Evolutionary conservation across 1,284 basidiomycete genomes (phyloP), one percentile per base, ranked within the genome.

Genomic region (Hypsizygus ulmarius): DNA sequence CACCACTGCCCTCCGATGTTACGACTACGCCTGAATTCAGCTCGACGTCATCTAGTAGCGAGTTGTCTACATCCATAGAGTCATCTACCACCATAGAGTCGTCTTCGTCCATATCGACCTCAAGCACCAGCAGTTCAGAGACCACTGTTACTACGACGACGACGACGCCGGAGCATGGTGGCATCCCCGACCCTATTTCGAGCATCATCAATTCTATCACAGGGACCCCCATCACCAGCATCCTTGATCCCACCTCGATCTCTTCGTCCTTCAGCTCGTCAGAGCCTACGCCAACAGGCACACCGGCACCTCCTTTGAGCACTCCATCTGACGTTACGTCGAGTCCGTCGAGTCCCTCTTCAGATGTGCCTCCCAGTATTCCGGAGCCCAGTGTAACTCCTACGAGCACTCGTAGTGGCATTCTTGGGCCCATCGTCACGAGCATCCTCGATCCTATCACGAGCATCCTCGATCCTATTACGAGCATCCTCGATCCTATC

Each of bases 11-110:
- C 39, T 35, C 43, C 37, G 16, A 33, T 29, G 41, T 46, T 34
- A 50, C 49, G 44, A 41, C 43, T 47, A 33, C 44, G 38, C 42
- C 38, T 25, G 36, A 19, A 29, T 36, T 54, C 27, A 14, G 47
- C 30, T 43, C 52, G 18, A 41, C 51, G 14, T 49, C 59, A n/a
- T 35, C 52, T 7, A 50, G 55, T 9, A 44, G 40, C 40, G 45
- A 53, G 11, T 3, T 34, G 27, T 34, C 37, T 29, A 39, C 43
- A 27, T 21, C 15, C 36, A 32, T 10, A 19, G 39, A 15, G n/a
- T 45, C 29, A 21, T 37, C 21, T 25, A 25, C 4, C 7, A 7
- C 3, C 21, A 25, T 3, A 4, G 21, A 25, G 21, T 3, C 3
- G 21, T 25, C 21, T 25, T 4, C 21, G 21, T 25, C 21, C 21